Evolutionary conservation across 306 rosid genomes (phyloP).

Genomic region (Lupinus albus): DNA sequence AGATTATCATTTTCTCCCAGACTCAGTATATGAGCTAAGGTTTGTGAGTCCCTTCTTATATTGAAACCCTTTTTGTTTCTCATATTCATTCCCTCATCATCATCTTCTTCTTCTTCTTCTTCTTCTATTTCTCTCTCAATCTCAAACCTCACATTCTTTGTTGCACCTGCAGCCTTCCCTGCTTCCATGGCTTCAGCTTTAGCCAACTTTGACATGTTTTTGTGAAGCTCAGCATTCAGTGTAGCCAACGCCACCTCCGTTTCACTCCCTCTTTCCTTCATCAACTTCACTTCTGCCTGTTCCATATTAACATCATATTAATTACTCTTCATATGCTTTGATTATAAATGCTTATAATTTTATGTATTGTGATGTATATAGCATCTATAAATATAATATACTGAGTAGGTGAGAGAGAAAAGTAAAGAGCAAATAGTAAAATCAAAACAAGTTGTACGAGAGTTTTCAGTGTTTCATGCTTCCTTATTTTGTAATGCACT

Average conservation of each 20-base stretch:
- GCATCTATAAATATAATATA: too few species aligned
- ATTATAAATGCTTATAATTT: too few species aligned
- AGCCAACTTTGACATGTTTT: conserved; percentile 76
- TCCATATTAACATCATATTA: too few species aligned
- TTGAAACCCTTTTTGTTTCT: conserved; percentile 38
- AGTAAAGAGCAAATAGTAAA: too few species aligned
- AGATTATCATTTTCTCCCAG: conserved; percentile 46
- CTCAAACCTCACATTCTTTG: conserved; percentile 46
- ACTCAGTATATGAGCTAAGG: conserved; percentile 62
- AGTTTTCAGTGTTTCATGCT: too few species aligned
- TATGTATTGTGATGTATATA: too few species aligned
- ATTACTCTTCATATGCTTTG: too few species aligned
- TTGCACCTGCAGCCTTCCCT: conserved; percentile 42
- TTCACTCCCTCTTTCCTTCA: conserved; percentile 77
- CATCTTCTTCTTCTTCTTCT: neutral
- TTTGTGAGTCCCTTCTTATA: conserved; percentile 39
- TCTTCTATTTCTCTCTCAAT: neutral
- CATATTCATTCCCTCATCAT: neutral
- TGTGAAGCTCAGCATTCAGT: conserved; percentile 82
- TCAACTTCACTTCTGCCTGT: conserved; percentile 57
- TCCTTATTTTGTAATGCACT: neutral
- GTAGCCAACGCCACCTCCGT: conserved; percentile 80
- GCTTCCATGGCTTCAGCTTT: conserved; percentile 68
- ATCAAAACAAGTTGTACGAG: too few species aligned
- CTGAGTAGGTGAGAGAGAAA: too few species aligned